Evolutionary conservation across 2,329 filamentous ascomycete species (phyloP), one percentile per base, ranked within the genome.

Genomic region (Exutisphaerella laricina): DNA sequence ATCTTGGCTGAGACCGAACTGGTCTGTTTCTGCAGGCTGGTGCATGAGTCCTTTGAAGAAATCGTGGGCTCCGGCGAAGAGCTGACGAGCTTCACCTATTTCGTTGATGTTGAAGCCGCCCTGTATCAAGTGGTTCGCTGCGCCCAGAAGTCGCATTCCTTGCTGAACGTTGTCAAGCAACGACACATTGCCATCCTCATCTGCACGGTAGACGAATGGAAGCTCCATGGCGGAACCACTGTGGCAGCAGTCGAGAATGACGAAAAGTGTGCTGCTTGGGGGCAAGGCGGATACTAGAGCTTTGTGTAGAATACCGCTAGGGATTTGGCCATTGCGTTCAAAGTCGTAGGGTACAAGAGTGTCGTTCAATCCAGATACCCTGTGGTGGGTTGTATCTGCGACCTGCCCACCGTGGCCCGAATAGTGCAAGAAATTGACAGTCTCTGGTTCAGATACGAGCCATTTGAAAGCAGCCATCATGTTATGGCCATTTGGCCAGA

Each of bases 231-330:
- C 77, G 1, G 75, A 78, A 21, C 77, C 77, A 2, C 73, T 77
- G 58, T 80, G 78, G 54, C 78, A 81, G 60, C 77, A 80, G 57
- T 81, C 78, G 53, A 81, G 73, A 20, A 80, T 61, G 50, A 78
- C 69, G 55, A 75, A 77, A 10, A 79, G 64, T 1, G 71, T 71
- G 49, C 70, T 72, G 9, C 62, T 66, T 0, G 72, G 67, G 16
- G 73, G 69, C 59, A 80, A 65, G 1, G 64, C 61, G 1, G 71
- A 71, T 13, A 79, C 72, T 7, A 79, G 68, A 36, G 69, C 66
- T 33, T 69, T 63, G 54, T 80, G 76, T 12, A 79, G 60, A 45
- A 67, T 64, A 10, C 70, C 70, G 53, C 70, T 75, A 22, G 68
- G 67, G 22, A 80, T 71, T 54, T 79, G 76, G 1, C 77, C 77